Evolutionary conservation across 73 alveolate species (phyloP).

Genomic region (Tetrahymena thermophila): DNA sequence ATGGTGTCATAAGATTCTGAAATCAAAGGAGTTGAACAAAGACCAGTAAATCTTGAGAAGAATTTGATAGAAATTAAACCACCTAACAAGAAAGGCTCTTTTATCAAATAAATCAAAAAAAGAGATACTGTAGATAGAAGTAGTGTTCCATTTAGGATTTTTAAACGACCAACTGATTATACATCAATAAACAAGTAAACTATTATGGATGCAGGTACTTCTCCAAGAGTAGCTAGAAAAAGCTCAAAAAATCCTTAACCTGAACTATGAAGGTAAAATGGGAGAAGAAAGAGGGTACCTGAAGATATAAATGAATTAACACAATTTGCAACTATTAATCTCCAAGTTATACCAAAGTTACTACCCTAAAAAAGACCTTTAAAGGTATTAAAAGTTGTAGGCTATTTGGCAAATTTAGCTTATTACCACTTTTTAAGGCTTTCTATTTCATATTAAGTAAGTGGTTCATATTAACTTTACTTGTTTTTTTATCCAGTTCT

Average conservation of each 20-base stretch:
- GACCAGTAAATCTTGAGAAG: constrained; percentile 19
- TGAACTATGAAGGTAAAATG: constrained; percentile 6
- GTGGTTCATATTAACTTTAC: not conserved
- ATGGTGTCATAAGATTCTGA: constrained; percentile 36
- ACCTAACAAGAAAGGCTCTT: not conserved
- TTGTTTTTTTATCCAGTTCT: constrained; percentile 7
- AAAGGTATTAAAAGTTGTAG: not conserved
- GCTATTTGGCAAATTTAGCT: not conserved
- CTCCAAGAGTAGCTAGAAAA: constrained; percentile 4
- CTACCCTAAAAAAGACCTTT: constrained; percentile 17
- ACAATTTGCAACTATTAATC: not conserved
- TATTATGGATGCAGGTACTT: constrained; percentile 26
- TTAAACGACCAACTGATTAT: constrained; percentile 5
- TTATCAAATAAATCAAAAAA: constrained; percentile 16
- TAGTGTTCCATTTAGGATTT: not conserved
- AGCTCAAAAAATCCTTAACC: constrained; percentile 3
- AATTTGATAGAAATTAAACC: constrained; percentile 24
- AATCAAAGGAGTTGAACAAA: constrained; percentile 16
- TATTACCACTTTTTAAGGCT: not conserved
- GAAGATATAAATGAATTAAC: constrained; percentile 3
- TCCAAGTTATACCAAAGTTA: constrained; percentile 35
- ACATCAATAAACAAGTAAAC: constrained; percentile 8
- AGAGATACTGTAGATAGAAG: not conserved
- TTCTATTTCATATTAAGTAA: not conserved
- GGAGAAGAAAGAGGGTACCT: constrained; percentile 12